A percentile compares a stretch with the other conserved stretches of the same genome.
Evolutionary conservation across 345 rosid genomes (phyloP).

Genomic region (Trapa incisa): DNA sequence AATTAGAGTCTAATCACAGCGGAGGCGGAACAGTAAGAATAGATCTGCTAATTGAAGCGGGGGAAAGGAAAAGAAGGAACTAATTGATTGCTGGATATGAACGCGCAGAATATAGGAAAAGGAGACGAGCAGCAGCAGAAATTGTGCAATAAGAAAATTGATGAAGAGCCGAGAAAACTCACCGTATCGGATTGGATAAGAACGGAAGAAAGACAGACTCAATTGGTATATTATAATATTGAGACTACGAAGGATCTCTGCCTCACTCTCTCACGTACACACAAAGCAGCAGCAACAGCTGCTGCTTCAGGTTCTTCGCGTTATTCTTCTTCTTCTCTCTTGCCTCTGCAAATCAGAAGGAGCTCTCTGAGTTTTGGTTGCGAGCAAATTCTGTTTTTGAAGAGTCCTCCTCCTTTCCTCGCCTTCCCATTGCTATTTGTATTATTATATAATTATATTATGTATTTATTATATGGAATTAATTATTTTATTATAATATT

Average conservation of each 20-base stretch:
- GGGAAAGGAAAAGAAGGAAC: not conserved
- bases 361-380: slow-evolving; percentile 4
- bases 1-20: not conserved
- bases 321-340: slow-evolving; percentile 16
- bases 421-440: not conserved
- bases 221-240: slow-evolving; percentile 17
- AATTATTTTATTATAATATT: not conserved
- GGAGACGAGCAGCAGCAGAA: not conserved
- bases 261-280: not conserved
- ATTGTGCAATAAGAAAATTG: not conserved
- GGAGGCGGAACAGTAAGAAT: not conserved
- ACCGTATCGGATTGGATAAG: slow-evolving; percentile 43
- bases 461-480: not conserved
- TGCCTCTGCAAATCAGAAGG: slow-evolving; percentile 11
- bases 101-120: not conserved
- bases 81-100: not conserved
- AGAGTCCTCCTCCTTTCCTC: slow-evolving; percentile 6
- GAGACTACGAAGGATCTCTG: not conserved
- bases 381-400: slow-evolving; percentile 2
- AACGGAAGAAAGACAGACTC: slow-evolving; percentile 14
- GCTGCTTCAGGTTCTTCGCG: slow-evolving; percentile 10
- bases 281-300: too few relatives aligned
- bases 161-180: slow-evolving; percentile 22
- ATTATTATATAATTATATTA: slow-evolving; percentile 1
- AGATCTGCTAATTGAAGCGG: not conserved